Base-by-base conservation (phyloP, 768 basidiomycete genomes). In the Tubosaeta brunneosetosa region DNA sequence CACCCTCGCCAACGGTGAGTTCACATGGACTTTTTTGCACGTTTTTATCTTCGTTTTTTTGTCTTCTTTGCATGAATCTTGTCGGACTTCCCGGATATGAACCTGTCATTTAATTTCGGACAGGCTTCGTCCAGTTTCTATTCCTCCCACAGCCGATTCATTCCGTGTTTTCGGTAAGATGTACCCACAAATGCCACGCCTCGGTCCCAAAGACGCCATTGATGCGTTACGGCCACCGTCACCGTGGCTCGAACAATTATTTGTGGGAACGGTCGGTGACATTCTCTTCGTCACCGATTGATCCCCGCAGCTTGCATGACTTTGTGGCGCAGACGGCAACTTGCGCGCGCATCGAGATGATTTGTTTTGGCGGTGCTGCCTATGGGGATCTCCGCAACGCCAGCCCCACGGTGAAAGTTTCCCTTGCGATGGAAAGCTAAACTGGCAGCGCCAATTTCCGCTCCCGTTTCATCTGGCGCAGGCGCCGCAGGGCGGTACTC, bases 71-170 rank as follows among this genome's bases (percentile, higher is more conserved):
- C 40, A 41, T 8, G 19, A 22, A 4, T 40, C 38, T 40, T 19
- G 38, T 19, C 55, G 33, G 62, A 62, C 59, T 54, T 50, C 22
- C 40, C 40, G 22, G 40, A 41, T 41, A 22, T 25, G 40, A 41
- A 41, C 40, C 22, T 41, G 22, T 41, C 40, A 19, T 12, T 41
- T 41, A 41, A 41, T 41, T 41, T 25, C 40, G 19, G 40, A 41
- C 40, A 25, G 40, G 22, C 40, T 41, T 41, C 22, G 8, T 41
- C 19, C 38, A 22, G 6, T 40, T 40, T 22, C 19, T 40, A 11
- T 40, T 40, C 38, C 38, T 22, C 38, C 19, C 38, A 43, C 41
- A 43, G 41, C 25, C 41, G 26, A 43, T 27, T 43, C 12, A 26
- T 27, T 26, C 26, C 41, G 38, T 11, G 38, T 22, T 22, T 22